phyloP scores from a whole-genome alignment of 108 stramenopile species.

The Cyclotella kingstonii region DNA sequence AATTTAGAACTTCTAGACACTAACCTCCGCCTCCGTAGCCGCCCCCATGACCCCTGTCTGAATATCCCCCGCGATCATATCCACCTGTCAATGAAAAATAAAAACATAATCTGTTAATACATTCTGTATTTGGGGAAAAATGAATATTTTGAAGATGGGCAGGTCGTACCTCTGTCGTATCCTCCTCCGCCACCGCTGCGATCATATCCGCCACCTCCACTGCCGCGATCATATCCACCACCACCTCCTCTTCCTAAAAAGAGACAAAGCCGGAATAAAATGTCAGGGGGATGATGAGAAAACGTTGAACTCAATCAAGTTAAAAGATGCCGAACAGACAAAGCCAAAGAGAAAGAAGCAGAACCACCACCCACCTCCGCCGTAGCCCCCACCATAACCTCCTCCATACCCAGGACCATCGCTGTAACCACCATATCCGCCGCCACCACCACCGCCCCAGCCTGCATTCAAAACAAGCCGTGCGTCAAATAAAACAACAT shows the following conservation, averaged over 20 bases:
- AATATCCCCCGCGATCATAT: conserved; percentile 44
- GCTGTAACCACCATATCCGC: background rate
- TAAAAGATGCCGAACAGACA: background rate
- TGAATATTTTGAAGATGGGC: background rate
- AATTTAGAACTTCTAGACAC: background rate
- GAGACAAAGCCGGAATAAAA: background rate
- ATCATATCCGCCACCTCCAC: conserved; percentile 28
- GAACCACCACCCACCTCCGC: conserved; percentile 13
- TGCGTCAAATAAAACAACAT: background rate
- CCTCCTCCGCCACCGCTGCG: conserved; percentile 20
- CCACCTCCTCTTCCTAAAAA: conserved; percentile 17
- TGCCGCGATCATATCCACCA: conserved; percentile 38
- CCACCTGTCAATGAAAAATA: conserved; percentile 9
- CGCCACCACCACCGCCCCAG: conserved; percentile 7
- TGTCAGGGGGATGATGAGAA: too few relatives aligned
- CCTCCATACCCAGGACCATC: background rate
- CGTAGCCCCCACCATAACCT: conserved; percentile 9
- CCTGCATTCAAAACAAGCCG: background rate
- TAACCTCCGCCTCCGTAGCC: conserved; percentile 24
- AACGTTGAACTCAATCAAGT: too few relatives aligned
- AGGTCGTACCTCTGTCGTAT: conserved; percentile 5
- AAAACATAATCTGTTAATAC: background rate
- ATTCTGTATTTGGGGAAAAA: background rate
- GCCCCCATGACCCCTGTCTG: conserved; percentile 42
- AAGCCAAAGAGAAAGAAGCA: background rate